These are phyloP conservation scores for Naumovozyma baii DNA, from an alignment of 805 yeast species.

Conservation along the genomic window DNA sequence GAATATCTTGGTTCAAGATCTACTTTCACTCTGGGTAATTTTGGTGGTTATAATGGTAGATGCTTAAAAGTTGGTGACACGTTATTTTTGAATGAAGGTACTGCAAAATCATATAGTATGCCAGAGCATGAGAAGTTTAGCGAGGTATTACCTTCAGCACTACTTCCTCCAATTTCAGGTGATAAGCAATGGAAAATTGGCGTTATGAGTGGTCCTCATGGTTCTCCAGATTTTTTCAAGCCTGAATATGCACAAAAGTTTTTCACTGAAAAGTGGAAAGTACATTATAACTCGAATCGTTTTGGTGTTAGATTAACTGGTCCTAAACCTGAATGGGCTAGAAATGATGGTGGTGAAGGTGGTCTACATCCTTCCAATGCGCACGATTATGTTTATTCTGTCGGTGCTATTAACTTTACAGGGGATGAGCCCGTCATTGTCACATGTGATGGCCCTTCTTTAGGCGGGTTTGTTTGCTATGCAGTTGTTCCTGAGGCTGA, in stretches of 20 bases:
- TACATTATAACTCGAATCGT: constrained; percentile 93
- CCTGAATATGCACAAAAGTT: constrained; percentile 66
- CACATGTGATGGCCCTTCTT: constrained; percentile 95
- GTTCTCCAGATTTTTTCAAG: constrained; percentile 89
- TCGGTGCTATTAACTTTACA: constrained; percentile 95
- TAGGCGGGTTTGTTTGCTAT: constrained; percentile 95
- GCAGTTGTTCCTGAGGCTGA: constrained; percentile 94
- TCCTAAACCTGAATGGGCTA: constrained; percentile 95
- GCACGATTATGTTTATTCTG: constrained; percentile 91
- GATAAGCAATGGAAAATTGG: constrained; percentile 65
- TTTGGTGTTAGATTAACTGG: constrained; percentile 93
- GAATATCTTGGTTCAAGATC: constrained; percentile 94
- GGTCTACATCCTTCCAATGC: constrained; percentile 98
- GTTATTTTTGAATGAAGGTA: constrained; percentile 69
- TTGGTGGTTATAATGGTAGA: constrained; percentile 94
- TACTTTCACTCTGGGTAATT: constrained; percentile 82
- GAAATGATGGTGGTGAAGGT: constrained; percentile 94
- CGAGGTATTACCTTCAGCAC: constrained; percentile 39
- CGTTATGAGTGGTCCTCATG: constrained; percentile 96
- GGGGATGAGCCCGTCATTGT: constrained; percentile 97
- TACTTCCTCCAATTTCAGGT: constrained; percentile 26
- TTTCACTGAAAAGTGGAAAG: constrained; percentile 77
- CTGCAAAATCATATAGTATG: constrained; percentile 22
- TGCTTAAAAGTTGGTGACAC: constrained; percentile 89
- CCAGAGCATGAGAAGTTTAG: neutral